Conservation (phyloP, 768 basidiomycete species). For the Cyclocybe aegerita region DNA sequence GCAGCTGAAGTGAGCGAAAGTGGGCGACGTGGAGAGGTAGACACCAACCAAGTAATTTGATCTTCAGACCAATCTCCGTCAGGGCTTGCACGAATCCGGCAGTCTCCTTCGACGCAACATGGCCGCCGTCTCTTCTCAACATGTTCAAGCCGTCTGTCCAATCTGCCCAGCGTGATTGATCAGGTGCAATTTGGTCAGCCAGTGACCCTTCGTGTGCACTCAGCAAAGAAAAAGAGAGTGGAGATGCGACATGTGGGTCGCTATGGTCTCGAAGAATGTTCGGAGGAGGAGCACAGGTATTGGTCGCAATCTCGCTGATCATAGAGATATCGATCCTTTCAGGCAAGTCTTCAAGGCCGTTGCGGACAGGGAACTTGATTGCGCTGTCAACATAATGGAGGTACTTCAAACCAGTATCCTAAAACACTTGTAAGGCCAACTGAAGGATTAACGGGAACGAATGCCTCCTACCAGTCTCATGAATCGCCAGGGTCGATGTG, state of each 20-base stretch:
- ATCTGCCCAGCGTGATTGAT: constrained; percentile 82
- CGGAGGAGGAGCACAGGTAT: constrained; percentile 69
- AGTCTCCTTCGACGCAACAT: constrained; percentile 83
- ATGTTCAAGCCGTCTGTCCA: constrained; percentile 95
- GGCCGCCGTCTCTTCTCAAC: constrained; percentile 78
- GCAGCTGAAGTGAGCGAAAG: constrained; percentile 1
- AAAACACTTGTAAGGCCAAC: constrained; percentile 8
- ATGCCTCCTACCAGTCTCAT: constrained; percentile 65
- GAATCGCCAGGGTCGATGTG: constrained; percentile 78
- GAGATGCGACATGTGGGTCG: constrained; percentile 58
- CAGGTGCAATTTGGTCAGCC: constrained; percentile 77
- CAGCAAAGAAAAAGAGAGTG: constrained; percentile 76
- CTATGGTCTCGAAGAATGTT: constrained; percentile 61
- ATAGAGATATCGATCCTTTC: constrained; percentile 80
- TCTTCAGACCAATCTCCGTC: constrained; percentile 90
- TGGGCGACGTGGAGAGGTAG: not conserved
- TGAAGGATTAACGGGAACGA: not conserved
- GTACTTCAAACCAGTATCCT: constrained; percentile 80
- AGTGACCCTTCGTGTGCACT: constrained; percentile 69
- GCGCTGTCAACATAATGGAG: constrained; percentile 86
- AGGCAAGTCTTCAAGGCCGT: constrained; percentile 83
- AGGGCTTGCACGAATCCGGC: constrained; percentile 82
- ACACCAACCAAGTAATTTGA: constrained; percentile 77
- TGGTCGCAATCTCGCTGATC: constrained; percentile 78
- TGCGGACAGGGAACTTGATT: constrained; percentile 75